Evolutionary conservation across 108 stramenopile species (phyloP), one percentile per base, ranked within the genome.

Genomic region (Seminavis robusta): DNA sequence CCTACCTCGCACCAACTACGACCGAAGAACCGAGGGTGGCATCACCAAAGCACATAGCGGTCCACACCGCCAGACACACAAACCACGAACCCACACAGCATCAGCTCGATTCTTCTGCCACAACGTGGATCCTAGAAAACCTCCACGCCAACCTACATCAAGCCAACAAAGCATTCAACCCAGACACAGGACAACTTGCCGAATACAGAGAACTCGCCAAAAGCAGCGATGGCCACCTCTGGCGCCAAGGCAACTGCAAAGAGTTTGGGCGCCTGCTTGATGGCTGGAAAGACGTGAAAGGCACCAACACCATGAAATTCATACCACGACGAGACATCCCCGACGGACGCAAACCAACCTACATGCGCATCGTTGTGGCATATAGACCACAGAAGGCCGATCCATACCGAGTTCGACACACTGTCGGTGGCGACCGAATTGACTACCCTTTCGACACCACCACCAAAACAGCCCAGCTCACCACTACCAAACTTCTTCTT

Each of bases 401-500:
- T 13, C 56, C 60, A 16, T 28, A 45, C 11, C 61, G 60, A 13
- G 41, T 40, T 3, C 67, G 67, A 10, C n/a, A 59, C 34, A 77
- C 70, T 6, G 60, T 61, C 19, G 54, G 66, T 17, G 49, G 76
- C 20, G 51, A 71, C 28, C 53, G 34, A 5, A 54, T 76, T 36
- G 42, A 66, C 16, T 64, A 62, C 58, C 51, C 56, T 0, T 33
- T 20, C 1, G 61, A 71, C 16, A 55, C 46, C 7, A 45, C 31
- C 33, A 61, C 77, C 0, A 56, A 63, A 1, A 62, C 68, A 15
- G 69, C 69, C 0, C 60, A 69, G 28, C 39, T 79, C 6, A 40
- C 52, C 4, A 53, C 67, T 8, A 57, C 61, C 1, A 79, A 80
- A 57, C 24, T 63, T 8, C 52, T 67, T 0, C 26, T 79, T 56